Evolutionary conservation across 169 alveolate genomes (phyloP).

Genomic region (Plasmodium gonderi): DNA sequence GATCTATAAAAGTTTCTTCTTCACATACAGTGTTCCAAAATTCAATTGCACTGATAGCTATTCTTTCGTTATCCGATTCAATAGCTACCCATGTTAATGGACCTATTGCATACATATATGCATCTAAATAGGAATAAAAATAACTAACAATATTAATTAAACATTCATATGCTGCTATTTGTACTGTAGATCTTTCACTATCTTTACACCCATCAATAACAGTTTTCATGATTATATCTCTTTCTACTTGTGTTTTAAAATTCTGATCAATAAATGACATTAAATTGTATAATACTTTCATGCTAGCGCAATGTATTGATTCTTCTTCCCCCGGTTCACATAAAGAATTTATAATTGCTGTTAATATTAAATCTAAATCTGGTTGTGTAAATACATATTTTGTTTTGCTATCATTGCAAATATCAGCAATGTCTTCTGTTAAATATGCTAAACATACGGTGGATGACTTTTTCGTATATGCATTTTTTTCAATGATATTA

Average conservation of each 20-base stretch:
- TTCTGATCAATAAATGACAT: conserved; percentile 81
- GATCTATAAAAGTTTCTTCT: conserved; percentile 83
- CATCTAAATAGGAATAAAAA: conserved; percentile 86
- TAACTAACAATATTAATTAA: conserved; percentile 88
- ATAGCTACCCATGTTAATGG: conserved; percentile 89
- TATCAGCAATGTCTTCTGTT: conserved; percentile 87
- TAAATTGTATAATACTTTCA: conserved; percentile 77
- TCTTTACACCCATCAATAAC: conserved; percentile 86
- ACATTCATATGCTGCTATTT: conserved; percentile 90
- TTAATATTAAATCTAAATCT: conserved; percentile 77
- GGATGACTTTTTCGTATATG: conserved; percentile 85
- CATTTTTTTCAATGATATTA: conserved; percentile 85
- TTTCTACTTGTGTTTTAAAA: conserved; percentile 79
- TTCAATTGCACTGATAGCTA: conserved; percentile 90
- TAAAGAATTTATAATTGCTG: conserved; percentile 83
- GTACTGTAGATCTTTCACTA: conserved; percentile 80
- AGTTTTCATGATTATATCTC: conserved; percentile 84
- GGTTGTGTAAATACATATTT: conserved; percentile 80
- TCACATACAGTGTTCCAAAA: conserved; percentile 92
- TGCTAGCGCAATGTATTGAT: conserved; percentile 80
- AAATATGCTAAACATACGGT: conserved; percentile 85
- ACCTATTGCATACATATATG: conserved; percentile 85
- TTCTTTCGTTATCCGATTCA: conserved; percentile 85
- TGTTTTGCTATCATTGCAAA: conserved; percentile 80
- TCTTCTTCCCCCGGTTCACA: conserved; percentile 79